Percentiles rank a stretch among this genome's conserved stretches.
phyloP scores from a whole-genome alignment of 768 basidiomycete genomes.

The Hydnum rufescens region DNA sequence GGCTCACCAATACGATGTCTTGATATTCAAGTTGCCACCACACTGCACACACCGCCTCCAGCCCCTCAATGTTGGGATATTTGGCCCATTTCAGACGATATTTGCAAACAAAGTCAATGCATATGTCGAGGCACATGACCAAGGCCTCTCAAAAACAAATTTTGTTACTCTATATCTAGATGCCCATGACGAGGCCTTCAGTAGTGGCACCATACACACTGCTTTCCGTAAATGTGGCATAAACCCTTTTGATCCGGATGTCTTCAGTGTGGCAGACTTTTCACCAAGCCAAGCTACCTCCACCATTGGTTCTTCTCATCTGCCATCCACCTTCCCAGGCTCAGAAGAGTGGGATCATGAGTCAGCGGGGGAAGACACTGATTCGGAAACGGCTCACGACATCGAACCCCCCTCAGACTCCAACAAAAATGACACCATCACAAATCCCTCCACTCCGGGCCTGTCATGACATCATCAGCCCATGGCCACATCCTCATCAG shows the following conservation, averaged over 20 bases:
- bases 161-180: not conserved
- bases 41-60: conserved; percentile 26
- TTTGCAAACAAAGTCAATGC: not conserved
- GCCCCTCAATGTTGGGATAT: conserved; percentile 26
- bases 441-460: no score
- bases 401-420: no score
- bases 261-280: not conserved
- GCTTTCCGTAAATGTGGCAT: not conserved
- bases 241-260: not conserved
- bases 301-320: no score
- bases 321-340: no score
- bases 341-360: no score
- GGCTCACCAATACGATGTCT: conserved; percentile 17
- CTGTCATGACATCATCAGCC: no score
- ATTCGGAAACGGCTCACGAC: no score
- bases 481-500: no score
- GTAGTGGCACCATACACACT: not conserved
- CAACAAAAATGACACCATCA: no score
- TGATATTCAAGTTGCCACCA: conserved; percentile 21
- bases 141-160: not conserved
- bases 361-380: no score
- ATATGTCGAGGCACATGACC: not conserved
- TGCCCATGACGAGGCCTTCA: not conserved
- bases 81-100: conserved; percentile 16
- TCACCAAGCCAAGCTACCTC: conserved; percentile 1